Conservation (phyloP, 495 filamentous ascomycete genomes). For the Podospora pseudopauciseta region DNA sequence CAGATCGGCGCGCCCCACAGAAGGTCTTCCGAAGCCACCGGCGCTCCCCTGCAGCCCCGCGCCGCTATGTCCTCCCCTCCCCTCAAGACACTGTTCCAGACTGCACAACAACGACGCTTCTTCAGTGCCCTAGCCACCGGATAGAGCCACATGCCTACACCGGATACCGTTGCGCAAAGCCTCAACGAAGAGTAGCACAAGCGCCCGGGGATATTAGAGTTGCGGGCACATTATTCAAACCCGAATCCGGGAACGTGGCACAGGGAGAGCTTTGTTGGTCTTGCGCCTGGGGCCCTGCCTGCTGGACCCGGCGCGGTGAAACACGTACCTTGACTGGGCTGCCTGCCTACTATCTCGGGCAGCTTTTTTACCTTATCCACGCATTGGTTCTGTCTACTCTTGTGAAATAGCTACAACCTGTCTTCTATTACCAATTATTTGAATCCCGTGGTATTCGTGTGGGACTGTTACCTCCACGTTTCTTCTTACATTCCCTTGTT, state of each 20-base stretch:
- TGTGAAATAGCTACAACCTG: neutral
- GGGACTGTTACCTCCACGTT: neutral
- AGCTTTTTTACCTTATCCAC: neutral
- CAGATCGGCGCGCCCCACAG: constrained; percentile 12
- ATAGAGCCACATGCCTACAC: neutral
- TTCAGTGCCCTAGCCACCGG: neutral
- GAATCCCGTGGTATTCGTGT: neutral
- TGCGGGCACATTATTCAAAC: constrained; percentile 11
- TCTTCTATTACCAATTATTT: neutral
- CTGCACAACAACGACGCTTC: neutral
- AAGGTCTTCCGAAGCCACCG: neutral
- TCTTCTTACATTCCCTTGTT: neutral
- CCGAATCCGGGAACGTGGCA: constrained; percentile 13
- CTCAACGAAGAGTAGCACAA: neutral
- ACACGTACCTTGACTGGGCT: constrained; percentile 6
- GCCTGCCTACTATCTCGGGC: neutral
- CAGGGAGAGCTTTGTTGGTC: constrained; percentile 15
- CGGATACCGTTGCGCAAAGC: neutral
- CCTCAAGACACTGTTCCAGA: neutral
- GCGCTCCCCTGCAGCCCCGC: neutral
- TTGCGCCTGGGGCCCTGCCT: neutral
- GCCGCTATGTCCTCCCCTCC: neutral
- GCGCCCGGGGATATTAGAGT: neutral
- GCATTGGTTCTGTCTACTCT: neutral
- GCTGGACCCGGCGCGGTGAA: constrained; percentile 15